Evolutionary conservation across 1,284 basidiomycete genomes (phyloP).

Genomic region (Ustilago trichophora): DNA sequence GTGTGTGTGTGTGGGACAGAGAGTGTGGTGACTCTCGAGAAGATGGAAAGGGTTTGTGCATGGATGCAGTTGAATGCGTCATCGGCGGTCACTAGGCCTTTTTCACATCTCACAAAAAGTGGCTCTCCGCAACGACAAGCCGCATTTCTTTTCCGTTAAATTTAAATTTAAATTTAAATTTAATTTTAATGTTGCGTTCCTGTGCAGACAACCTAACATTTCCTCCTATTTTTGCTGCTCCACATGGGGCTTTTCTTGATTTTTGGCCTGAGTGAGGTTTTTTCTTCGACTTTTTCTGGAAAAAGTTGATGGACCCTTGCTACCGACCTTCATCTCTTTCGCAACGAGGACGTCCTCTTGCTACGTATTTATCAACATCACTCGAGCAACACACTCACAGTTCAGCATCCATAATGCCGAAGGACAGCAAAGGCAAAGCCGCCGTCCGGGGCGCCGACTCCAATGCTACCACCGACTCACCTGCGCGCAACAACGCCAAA

Average conservation of each 20-base stretch:
- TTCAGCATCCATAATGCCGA: conserved; percentile 13
- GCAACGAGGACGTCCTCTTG: neutral
- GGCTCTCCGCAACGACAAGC: too few species aligned
- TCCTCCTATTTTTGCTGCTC: too few species aligned
- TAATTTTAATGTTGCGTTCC: neutral
- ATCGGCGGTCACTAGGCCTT: conserved; percentile 5
- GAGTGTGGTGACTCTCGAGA: too few species aligned
- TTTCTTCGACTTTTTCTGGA: neutral
- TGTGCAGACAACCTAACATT: too few species aligned
- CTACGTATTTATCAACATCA: neutral
- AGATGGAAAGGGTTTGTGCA: too few species aligned
- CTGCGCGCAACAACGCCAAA: neutral
- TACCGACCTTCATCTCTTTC: neutral
- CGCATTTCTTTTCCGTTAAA: neutral
- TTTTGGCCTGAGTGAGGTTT: neutral
- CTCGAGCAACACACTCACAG: neutral
- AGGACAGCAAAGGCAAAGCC: conserved; percentile 22
- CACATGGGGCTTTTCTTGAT: neutral
- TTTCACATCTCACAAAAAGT: too few species aligned
- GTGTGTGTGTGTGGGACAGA: too few species aligned
- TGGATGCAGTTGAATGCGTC: conserved; percentile 15
- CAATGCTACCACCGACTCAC: neutral
- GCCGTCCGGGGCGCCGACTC: conserved; percentile 6
- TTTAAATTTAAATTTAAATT: neutral
- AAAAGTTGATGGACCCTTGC: neutral